phyloP scores from a whole-genome alignment of 163 green algal species.

The Coccomyxa subellipsoidea region DNA sequence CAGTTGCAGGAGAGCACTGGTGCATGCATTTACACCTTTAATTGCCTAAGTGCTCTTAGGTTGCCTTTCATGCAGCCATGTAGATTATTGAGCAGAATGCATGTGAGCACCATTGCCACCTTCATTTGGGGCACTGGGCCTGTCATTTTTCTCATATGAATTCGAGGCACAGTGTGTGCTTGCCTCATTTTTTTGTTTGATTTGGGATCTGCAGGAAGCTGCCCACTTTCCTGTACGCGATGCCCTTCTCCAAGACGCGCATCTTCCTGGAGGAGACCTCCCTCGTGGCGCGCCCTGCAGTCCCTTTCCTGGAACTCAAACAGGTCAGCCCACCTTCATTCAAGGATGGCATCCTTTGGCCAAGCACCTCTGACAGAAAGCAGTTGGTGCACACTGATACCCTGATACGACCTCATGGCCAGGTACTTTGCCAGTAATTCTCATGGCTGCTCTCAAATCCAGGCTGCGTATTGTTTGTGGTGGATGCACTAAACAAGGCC shows the following conservation, averaged over 20 bases:
- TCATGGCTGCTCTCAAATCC: no score
- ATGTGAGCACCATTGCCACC: no score
- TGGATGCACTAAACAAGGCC: no score
- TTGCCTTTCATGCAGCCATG: background rate
- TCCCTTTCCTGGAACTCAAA: conserved; percentile 92
- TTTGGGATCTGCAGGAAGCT: conserved; percentile 34
- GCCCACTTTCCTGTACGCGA: conserved; percentile 97
- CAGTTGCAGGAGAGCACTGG: no score
- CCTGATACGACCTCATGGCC: no score
- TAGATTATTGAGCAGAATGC: no score
- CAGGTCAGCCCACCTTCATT: background rate
- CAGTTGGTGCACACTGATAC: no score
- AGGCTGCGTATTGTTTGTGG: no score
- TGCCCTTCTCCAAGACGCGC: conserved; percentile 83
- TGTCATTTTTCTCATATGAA: no score
- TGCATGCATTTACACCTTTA: background rate
- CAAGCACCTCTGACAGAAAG: no score
- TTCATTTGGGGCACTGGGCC: background rate
- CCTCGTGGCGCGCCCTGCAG: conserved; percentile 85
- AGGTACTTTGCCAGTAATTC: no score
- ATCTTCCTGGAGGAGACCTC: conserved; percentile 96
- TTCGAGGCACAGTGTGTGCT: background rate
- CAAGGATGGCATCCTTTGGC: no score
- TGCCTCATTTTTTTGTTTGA: background rate
- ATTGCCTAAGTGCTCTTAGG: background rate